Conservation (phyloP, 495 filamentous ascomycete species). For the Acidiella bohemica region DNA sequence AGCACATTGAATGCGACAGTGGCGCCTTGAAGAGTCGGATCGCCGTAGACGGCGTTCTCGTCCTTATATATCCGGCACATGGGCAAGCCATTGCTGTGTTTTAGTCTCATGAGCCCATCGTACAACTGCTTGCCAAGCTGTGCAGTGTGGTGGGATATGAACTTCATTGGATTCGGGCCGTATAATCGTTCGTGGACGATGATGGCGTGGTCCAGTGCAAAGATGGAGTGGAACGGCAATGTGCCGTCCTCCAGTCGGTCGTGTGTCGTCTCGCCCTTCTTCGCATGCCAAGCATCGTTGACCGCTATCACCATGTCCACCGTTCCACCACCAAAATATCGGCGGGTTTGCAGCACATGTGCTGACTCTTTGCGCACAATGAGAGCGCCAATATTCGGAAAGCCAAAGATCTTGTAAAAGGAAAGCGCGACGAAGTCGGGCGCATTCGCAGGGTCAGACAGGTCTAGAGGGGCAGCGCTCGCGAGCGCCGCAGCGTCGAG, state of each 20-base stretch:
- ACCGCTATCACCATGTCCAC: constrained; percentile 53
- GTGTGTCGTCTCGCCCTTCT: constrained; percentile 45
- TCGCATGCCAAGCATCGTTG: constrained; percentile 49
- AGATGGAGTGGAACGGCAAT: constrained; percentile 61
- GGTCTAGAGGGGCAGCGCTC: constrained; percentile 50
- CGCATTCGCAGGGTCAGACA: constrained; percentile 44
- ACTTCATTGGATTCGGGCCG: constrained; percentile 39
- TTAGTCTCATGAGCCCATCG: constrained; percentile 36
- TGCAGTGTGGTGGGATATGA: constrained; percentile 49
- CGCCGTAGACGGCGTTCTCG: constrained; percentile 35
- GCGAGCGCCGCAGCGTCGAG: constrained; percentile 62
- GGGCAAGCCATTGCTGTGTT: constrained; percentile 44
- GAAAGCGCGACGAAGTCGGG: constrained; percentile 62
- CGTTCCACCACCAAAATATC: constrained; percentile 68
- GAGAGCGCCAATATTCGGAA: constrained; percentile 61
- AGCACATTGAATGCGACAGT: constrained; percentile 60
- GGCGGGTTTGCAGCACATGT: constrained; percentile 46
- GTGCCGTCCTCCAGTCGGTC: constrained; percentile 67
- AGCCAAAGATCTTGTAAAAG: constrained; percentile 76
- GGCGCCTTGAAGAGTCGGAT: constrained; percentile 49
- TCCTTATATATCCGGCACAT: constrained; percentile 52
- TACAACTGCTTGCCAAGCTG: constrained; percentile 42
- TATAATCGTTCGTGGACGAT: constrained; percentile 50
- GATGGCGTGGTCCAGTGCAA: constrained; percentile 57
- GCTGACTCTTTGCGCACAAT: constrained; percentile 51